phyloP scores from a whole-genome alignment of 768 basidiomycete genomes.

The Austroboletus festivus region DNA sequence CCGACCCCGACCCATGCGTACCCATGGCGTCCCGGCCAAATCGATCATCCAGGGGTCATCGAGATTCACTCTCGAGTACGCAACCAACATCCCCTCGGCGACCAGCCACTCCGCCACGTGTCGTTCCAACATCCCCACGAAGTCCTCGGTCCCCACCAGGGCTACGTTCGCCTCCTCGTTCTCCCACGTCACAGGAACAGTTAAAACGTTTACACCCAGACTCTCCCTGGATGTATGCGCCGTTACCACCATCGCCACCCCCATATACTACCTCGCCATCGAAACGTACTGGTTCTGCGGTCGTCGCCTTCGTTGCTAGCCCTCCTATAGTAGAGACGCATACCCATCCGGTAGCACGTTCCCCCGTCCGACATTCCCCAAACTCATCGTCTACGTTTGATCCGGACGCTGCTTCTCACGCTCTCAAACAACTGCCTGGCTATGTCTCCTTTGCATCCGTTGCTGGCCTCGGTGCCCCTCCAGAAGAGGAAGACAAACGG shows the following conservation, averaged over 20 bases:
- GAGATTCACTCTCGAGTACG: slow-evolving; percentile 10
- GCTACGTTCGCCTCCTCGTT: slow-evolving; percentile 17
- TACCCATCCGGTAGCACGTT: slow-evolving; percentile 7
- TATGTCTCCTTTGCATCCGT: slow-evolving; percentile 68
- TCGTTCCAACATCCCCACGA: slow-evolving; percentile 11
- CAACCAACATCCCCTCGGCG: slow-evolving; percentile 9
- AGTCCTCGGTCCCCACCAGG: slow-evolving; percentile 15
- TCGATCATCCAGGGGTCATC: slow-evolving; percentile 4
- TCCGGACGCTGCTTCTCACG: slow-evolving; percentile 56
- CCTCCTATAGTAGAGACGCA: slow-evolving; percentile 14
- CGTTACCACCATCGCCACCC: slow-evolving; percentile 30
- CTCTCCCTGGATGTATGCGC: slow-evolving; percentile 30
- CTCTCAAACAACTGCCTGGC: slow-evolving; percentile 53
- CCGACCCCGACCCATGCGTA: slow-evolving; percentile 16
- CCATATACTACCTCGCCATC: slow-evolving; percentile 30
- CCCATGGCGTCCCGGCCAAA: slow-evolving; percentile 5
- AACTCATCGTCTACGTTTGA: slow-evolving; percentile 48
- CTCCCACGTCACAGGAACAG: slow-evolving; percentile 16
- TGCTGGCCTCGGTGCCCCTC: slow-evolving; percentile 63
- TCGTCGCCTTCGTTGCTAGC: slow-evolving; percentile 22
- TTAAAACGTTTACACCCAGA: slow-evolving; percentile 12
- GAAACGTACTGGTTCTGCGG: slow-evolving; percentile 18
- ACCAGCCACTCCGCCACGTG: slow-evolving; percentile 5
- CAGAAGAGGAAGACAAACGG: slow-evolving; percentile 41
- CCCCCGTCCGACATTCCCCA: slow-evolving; percentile 14